Evolutionary conservation across 2,329 filamentous ascomycete genomes (phyloP).

Genomic region (Sporothrix brasiliensis): DNA sequence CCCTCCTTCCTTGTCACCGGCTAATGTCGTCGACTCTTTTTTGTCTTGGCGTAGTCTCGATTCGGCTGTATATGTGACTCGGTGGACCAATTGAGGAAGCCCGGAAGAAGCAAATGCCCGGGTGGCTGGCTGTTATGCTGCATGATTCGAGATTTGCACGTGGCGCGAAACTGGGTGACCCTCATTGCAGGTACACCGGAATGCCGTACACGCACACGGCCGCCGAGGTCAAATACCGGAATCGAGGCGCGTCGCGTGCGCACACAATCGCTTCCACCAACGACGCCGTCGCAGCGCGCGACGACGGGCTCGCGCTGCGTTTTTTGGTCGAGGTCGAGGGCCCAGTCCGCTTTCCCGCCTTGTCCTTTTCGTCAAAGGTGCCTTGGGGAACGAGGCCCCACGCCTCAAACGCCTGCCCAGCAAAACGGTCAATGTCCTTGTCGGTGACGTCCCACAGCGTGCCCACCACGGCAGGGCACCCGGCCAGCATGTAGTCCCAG

Average conservation of each 20-base stretch:
- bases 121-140: background rate
- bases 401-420: slow-evolving; percentile 73
- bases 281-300: slow-evolving; percentile 47
- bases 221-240: slow-evolving; percentile 90
- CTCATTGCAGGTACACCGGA: slow-evolving; percentile 71
- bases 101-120: background rate
- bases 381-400: slow-evolving; percentile 74
- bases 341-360: background rate
- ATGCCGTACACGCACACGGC: slow-evolving; percentile 94
- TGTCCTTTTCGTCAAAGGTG: slow-evolving; percentile 45
- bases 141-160: too few species aligned
- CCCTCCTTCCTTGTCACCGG: slow-evolving; percentile 17
- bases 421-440: slow-evolving; percentile 93
- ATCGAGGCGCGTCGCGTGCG: slow-evolving; percentile 76
- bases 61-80: slow-evolving; percentile 4
- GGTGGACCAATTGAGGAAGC: background rate
- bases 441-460: slow-evolving; percentile 99
- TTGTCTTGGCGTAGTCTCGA: slow-evolving; percentile 14
- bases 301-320: slow-evolving; percentile 5
- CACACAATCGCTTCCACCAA: slow-evolving; percentile 80
- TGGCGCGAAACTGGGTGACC: background rate
- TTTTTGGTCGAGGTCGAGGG: slow-evolving; percentile 31
- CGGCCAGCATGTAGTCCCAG: slow-evolving; percentile 88
- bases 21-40: background rate
- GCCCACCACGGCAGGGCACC: slow-evolving; percentile 81